Evolutionary conservation across 371 early-diverging fungal genomes (phyloP).

Genomic region (Gilbertella persicaria): DNA sequence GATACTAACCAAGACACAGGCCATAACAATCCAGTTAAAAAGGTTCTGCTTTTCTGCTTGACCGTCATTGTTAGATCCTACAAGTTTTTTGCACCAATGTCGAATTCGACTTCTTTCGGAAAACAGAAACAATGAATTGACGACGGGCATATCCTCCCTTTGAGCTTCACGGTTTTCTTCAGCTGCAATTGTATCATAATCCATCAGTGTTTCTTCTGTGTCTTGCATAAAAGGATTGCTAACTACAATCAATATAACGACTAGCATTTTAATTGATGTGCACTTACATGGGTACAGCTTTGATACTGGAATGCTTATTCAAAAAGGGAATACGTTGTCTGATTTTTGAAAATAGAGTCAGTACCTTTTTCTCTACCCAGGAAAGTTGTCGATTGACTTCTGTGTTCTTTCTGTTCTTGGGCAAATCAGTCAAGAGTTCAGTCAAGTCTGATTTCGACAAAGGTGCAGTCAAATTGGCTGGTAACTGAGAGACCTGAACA

Average conservation of each 20-base stretch:
- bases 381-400: slow-evolving; percentile 7
- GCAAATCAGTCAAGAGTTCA: slow-evolving; percentile 23
- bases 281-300: slow-evolving; percentile 20
- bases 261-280: not conserved
- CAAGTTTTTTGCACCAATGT: slow-evolving; percentile 39
- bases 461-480: slow-evolving; percentile 42
- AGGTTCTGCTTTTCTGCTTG: slow-evolving; percentile 42
- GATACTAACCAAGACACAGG: slow-evolving; percentile 58
- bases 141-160: slow-evolving; percentile 20
- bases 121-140: slow-evolving; percentile 39
- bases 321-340: slow-evolving; percentile 14
- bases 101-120: slow-evolving; percentile 37
- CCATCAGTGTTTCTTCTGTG: slow-evolving; percentile 28
- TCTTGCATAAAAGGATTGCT: slow-evolving; percentile 22
- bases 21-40: slow-evolving; percentile 65
- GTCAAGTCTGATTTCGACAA: slow-evolving; percentile 39
- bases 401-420: slow-evolving; percentile 2
- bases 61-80: slow-evolving; percentile 37
- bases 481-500: slow-evolving; percentile 45
- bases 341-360: slow-evolving; percentile 2
- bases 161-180: slow-evolving; percentile 47
- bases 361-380: slow-evolving; percentile 15
- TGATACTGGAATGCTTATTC: slow-evolving; percentile 9
- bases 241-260: not conserved
- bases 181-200: slow-evolving; percentile 44